Conservation (phyloP, 1,139 yeast genomes). For the Sugiyamaella xylanicola region DNA sequence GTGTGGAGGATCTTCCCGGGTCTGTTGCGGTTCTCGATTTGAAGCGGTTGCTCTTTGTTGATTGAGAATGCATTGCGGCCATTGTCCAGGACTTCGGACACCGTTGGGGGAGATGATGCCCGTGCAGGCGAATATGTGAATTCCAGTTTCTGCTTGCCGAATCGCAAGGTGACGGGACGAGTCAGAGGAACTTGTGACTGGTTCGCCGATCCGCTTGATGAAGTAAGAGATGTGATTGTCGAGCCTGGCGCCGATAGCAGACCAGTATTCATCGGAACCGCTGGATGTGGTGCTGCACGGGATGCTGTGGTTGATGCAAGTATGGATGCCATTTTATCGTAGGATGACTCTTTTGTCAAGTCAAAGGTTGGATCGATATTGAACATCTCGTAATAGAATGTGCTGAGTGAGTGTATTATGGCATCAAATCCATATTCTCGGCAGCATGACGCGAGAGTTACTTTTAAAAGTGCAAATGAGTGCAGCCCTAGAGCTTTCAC, state of each 20-base stretch:
- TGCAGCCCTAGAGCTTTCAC: constrained; percentile 43
- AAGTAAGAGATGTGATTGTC: constrained; percentile 28
- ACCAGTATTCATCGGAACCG: not conserved
- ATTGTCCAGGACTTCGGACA: constrained; percentile 66
- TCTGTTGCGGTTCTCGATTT: constrained; percentile 36
- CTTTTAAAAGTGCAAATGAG: constrained; percentile 56
- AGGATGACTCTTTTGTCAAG: constrained; percentile 14
- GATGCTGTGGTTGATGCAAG: constrained; percentile 15
- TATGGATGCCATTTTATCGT: constrained; percentile 23
- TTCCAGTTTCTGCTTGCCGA: constrained; percentile 49
- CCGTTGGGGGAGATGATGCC: constrained; percentile 66
- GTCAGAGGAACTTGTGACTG: constrained; percentile 25
- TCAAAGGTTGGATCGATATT: constrained; percentile 47
- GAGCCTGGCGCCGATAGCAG: constrained; percentile 22
- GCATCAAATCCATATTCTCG: constrained; percentile 80
- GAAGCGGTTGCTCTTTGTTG: constrained; percentile 45
- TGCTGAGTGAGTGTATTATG: constrained; percentile 62
- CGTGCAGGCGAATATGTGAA: constrained; percentile 61
- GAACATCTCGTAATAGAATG: constrained; percentile 64
- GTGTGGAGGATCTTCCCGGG: constrained; percentile 31
- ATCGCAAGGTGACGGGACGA: constrained; percentile 51
- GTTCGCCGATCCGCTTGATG: not conserved
- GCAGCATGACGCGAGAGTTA: constrained; percentile 68
- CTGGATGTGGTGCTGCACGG: not conserved
- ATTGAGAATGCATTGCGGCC: constrained; percentile 67